Conservation (phyloP, 768 basidiomycete genomes). For the Amanita phalloides region DNA sequence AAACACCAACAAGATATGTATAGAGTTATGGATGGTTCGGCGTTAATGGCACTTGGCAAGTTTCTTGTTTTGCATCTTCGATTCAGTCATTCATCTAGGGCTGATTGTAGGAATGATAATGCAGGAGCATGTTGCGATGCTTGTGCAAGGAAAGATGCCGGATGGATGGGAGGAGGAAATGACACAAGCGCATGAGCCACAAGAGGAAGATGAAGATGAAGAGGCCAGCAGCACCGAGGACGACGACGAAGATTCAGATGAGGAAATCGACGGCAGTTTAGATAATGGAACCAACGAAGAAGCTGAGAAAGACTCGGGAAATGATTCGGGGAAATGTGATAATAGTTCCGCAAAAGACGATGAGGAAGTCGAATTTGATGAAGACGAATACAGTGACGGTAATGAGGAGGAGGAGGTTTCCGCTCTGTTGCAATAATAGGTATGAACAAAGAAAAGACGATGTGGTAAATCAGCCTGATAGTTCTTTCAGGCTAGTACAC, state of each 20-base stretch:
- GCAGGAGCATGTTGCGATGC: constrained; percentile 48
- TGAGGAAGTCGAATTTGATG: not conserved
- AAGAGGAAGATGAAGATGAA: constrained; percentile 8
- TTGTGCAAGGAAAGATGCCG: constrained; percentile 29
- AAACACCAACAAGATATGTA: constrained; percentile 54
- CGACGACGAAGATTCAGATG: constrained; percentile 2
- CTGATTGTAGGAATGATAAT: constrained; percentile 48
- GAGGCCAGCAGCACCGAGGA: not conserved
- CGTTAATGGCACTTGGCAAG: constrained; percentile 62
- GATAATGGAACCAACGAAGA: not conserved
- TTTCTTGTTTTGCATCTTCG: not conserved
- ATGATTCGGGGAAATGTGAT: not conserved
- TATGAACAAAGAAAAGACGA: too few relatives aligned
- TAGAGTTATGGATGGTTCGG: constrained; percentile 61
- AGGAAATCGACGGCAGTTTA: constrained; percentile 7
- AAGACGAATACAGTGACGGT: not conserved
- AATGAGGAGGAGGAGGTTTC: not conserved
- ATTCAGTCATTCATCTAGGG: not conserved
- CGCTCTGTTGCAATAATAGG: not conserved
- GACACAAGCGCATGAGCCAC: constrained; percentile 4
- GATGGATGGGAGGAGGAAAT: constrained; percentile 34
- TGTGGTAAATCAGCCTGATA: too few relatives aligned
- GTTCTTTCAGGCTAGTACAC: too few relatives aligned
- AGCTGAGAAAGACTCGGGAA: not conserved
- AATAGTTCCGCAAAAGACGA: not conserved